Conservation (phyloP, 139 green algal species). For the Pleodorina starrii region DNA sequence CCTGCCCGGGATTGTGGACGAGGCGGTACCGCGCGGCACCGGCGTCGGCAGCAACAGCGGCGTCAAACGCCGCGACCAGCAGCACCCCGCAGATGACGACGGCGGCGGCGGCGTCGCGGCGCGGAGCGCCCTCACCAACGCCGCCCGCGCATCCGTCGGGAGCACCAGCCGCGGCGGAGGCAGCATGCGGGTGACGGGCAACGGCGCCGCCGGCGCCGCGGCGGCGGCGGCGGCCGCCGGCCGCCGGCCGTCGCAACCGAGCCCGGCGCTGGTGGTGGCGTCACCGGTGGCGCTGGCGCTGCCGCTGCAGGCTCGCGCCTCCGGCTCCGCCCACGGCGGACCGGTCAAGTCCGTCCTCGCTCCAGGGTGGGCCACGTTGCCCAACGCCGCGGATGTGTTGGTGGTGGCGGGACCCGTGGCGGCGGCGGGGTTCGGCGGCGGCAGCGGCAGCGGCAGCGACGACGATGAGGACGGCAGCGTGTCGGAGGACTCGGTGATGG, state of each 20-base stretch:
- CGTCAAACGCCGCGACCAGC: not conserved
- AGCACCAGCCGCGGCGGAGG: not conserved
- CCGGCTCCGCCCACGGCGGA: not conserved
- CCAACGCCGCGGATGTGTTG: not conserved
- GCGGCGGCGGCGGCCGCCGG: not conserved
- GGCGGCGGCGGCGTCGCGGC: not conserved
- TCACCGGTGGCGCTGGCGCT: not conserved
- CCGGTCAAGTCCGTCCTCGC: not conserved
- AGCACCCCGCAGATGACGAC: not conserved
- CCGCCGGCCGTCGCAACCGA: not conserved
- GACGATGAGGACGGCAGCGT: not conserved
- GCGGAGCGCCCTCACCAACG: not conserved
- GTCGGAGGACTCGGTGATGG: not conserved
- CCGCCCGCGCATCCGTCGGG: not conserved
- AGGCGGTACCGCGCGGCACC: not conserved
- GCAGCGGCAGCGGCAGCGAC: not conserved
- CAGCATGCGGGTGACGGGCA: not conserved
- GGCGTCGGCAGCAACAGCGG: not conserved
- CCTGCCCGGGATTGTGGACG: constrained; percentile 16
- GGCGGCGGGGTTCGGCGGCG: no score
- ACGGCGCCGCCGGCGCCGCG: not conserved
- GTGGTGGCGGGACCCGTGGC: not conserved
- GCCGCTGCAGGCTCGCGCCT: not conserved
- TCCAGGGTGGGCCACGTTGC: not conserved
- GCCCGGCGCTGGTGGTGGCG: not conserved